Evolutionary conservation across 192 early-diverging fungal species (phyloP), one percentile per base, ranked within the genome.

Genomic region (Gigaspora rosea): DNA sequence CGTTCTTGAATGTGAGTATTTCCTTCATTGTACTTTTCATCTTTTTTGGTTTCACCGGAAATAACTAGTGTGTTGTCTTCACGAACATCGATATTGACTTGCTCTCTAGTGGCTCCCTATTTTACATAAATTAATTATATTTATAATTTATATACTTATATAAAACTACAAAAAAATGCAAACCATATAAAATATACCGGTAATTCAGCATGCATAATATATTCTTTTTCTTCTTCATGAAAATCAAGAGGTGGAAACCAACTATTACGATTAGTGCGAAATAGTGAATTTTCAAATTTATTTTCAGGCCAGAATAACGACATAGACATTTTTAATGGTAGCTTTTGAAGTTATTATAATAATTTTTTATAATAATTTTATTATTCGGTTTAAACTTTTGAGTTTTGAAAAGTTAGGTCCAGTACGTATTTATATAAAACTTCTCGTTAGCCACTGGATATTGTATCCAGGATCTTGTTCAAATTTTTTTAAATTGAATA

Each of bases 1-100:
- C 90, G 82, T 78, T 91, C 90, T 65, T 80, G 78, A 27, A 84
- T 83, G 32, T 79, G 87, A 2, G 82, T 70, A 51, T 78, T 86
- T 33, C 85, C 81, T 22, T 81, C 79, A 46, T 79, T 82, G 56
- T 75, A 66, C 11, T 84, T 79, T 18, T 84, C 32, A 2, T 64
- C 33, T 22, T 62, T 63, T 32, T 82, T 80, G 64, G 57, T 63
- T 63, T 88, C 82, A 20, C 88, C 89, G 32, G 78, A 78, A 61
- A 91, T 79, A 1, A 78, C 80, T 15, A 91, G 57, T 35, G 78
- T 41, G 35, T 89, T 46, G 35, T 89, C 76, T 50, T 86, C 88
- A 36, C 78, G 82, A 46, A 85, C 62, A 22, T 82, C 80, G 41
- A 91, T 48, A 58, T 88, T 80, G 64, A 91, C 76, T 20, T 91